Conservation (phyloP, 2,329 filamentous ascomycete species). For the Microcyclospora tardicrescens region DNA sequence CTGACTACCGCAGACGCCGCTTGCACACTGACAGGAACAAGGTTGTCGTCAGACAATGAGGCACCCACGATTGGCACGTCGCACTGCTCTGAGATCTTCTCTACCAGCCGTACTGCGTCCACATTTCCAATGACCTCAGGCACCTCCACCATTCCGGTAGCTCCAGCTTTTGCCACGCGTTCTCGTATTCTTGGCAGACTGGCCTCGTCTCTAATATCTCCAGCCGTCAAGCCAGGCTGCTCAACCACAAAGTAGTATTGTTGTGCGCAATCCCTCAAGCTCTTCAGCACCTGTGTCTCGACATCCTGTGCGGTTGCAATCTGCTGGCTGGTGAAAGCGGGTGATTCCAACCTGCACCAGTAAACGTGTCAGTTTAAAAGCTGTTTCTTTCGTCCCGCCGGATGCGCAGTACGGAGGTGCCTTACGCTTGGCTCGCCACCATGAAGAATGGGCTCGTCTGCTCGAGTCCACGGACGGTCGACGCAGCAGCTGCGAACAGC, state of each 20-base stretch:
- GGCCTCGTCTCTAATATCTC: conserved; percentile 48
- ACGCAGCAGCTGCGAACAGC: conserved; percentile 10
- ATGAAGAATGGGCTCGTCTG: conserved; percentile 84
- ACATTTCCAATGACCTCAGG: conserved; percentile 34
- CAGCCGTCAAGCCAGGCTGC: conserved; percentile 59
- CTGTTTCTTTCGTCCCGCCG: no score
- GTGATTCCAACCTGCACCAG: conserved; percentile 5
- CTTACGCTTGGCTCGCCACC: conserved; percentile 69
- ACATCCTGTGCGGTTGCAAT: conserved; percentile 16
- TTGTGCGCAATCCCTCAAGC: conserved; percentile 32
- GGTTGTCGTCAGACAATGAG: no score
- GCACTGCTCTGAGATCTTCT: conserved; percentile 30
- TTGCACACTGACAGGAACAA: no score
- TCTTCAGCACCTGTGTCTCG: conserved; percentile 23
- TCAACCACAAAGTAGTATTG: conserved; percentile 58
- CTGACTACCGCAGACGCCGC: no score
- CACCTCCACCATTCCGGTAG: conserved; percentile 26
- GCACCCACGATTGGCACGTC: no score
- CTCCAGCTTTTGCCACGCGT: no score
- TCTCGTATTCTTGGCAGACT: conserved; percentile 12
- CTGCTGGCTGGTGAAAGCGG: conserved; percentile 12
- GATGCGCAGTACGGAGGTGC: neutral
- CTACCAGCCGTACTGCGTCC: neutral
- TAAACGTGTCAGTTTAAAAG: no score
- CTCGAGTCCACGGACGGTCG: conserved; percentile 53